phyloP scores from a whole-genome alignment of 805 yeast species.

The Tetrapisispora arboricola region DNA sequence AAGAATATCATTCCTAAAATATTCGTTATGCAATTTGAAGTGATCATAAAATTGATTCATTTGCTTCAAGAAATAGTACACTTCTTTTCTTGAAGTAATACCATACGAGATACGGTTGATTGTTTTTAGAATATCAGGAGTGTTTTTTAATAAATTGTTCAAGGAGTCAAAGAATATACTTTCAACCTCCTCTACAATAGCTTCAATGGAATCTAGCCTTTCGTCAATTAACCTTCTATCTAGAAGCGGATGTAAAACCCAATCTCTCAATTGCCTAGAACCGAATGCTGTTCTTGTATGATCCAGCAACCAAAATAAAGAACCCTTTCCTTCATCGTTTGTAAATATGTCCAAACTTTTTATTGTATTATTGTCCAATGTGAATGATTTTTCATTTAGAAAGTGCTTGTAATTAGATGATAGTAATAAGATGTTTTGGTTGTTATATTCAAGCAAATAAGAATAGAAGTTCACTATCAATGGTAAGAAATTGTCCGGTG shows the following conservation, averaged over 20 bases:
- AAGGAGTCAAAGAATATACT: conserved; percentile 32
- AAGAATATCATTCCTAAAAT: conserved; percentile 21
- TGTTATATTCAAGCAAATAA: conserved; percentile 54
- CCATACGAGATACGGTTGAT: conserved; percentile 52
- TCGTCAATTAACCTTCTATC: conserved; percentile 42
- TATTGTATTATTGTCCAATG: conserved; percentile 56
- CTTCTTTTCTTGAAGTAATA: conserved; percentile 48
- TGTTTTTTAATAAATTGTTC: conserved; percentile 25
- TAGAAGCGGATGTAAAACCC: conserved; percentile 69
- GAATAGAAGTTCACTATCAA: conserved; percentile 34
- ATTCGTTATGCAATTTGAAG: conserved; percentile 23
- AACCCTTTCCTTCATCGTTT: conserved; percentile 47
- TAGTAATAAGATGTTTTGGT: conserved; percentile 46
- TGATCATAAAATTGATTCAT: conserved; percentile 31
- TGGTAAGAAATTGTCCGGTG: neutral
- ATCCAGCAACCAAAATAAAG: conserved; percentile 70
- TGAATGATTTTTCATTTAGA: conserved; percentile 31
- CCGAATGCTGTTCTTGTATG: conserved; percentile 78
- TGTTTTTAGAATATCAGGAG: conserved; percentile 51
- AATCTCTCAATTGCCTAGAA: conserved; percentile 47
- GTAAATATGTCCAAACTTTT: conserved; percentile 71
- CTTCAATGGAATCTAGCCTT: conserved; percentile 54
- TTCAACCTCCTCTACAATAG: conserved; percentile 32
- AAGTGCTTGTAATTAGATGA: conserved; percentile 44
- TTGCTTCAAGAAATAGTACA: conserved; percentile 42